Evolutionary conservation across 1,284 basidiomycete species (phyloP), one percentile per base, ranked within the genome.

Genomic region (Tranzscheliella williamsii): DNA sequence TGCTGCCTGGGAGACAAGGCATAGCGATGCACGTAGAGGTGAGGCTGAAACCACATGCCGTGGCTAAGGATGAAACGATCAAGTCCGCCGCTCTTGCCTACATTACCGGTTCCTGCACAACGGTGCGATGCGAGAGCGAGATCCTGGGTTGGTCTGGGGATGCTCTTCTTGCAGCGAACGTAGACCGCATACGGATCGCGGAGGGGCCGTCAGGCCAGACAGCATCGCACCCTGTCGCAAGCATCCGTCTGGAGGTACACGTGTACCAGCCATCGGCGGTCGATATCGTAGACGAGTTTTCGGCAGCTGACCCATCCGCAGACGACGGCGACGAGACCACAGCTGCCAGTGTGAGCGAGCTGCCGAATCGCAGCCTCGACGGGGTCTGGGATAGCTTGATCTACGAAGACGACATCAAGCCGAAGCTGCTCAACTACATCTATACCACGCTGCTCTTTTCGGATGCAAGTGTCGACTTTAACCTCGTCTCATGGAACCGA

Each of bases 401-500:
- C 70, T 98, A 95, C 76, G 83, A 86, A 5, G 88, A 89, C 63
- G 85, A 91, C 70, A 86, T 97, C 78, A 98, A 98, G 79, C 80
- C 86, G 45, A 87, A 87, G 51, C 81, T 98, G 11, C 82, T 98
- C 44, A 87, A 91, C 75, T 97, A 96, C 78, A 95, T 97, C 61
- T 87, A 93, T 79, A 90, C 93, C 7, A 95, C 94, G 0, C 82
- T 96, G 26, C 79, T 90, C 15, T 87, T 98, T 70, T 91, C 90
- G 24, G 91, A 95, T 70, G 87, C 87, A 3, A 84, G 86, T 51
- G 86, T 98, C 24, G 89, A 97, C 74, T 88, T 87, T 76, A 94
- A 97, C 71, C 82, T 97, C 20, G 86, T 97, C 20, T 87, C 90
- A 0, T 96, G 92, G 91, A 97, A 96, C 76, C 85, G 93, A 2